Evolutionary conservation across 441 rosid genomes (phyloP).

Genomic region (Gossypium laxum): DNA sequence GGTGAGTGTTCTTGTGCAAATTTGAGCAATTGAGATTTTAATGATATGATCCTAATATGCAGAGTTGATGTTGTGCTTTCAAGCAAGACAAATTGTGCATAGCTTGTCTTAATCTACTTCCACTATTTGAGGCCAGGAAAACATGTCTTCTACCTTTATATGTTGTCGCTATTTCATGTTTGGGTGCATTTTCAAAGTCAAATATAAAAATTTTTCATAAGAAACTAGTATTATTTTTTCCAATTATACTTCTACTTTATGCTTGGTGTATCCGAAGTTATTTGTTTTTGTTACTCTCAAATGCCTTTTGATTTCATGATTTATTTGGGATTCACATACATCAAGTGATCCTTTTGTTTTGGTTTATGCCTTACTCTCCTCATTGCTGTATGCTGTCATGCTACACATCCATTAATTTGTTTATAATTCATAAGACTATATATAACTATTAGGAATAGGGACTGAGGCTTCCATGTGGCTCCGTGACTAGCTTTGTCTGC

Average conservation of each 20-base stretch:
- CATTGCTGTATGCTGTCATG: not conserved
- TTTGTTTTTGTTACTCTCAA: not conserved
- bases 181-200: not conserved
- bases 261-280: not conserved
- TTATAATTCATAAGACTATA: not conserved
- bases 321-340: not conserved
- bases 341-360: not conserved
- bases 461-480: not conserved
- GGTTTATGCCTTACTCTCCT: not conserved
- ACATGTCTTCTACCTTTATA: not conserved
- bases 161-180: not conserved
- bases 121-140: not conserved
- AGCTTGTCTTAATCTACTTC: not conserved
- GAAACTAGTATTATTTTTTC: not conserved
- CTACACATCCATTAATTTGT: not conserved
- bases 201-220: not conserved
- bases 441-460: not conserved
- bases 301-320: conserved; percentile 5
- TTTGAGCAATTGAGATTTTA: not conserved
- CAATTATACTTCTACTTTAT: not conserved
- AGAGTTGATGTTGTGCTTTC: not conserved
- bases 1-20: not conserved
- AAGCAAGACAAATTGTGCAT: not conserved
- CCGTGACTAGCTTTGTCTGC: not conserved
- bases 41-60: not conserved